Evolutionary conservation across 306 rosid species (phyloP).

Genomic region (Castanopsis chinensis): DNA sequence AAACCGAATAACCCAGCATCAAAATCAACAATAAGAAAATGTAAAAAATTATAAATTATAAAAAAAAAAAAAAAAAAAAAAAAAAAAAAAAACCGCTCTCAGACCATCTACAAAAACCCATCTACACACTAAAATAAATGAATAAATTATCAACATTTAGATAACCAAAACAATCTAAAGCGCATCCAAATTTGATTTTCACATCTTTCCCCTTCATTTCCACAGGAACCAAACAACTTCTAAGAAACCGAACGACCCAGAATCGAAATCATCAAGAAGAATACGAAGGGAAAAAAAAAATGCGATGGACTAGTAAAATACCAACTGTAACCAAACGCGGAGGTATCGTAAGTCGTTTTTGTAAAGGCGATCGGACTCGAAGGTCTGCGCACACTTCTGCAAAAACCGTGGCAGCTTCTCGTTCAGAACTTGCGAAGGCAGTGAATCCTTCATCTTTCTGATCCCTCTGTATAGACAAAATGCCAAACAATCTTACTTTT

Average conservation of each 20-base stretch:
- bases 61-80: no score
- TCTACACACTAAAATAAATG: no score
- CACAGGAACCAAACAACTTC: conserved; percentile 15
- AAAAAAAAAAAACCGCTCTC: no score
- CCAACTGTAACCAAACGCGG: conserved; percentile 95
- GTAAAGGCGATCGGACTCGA: conserved; percentile 79
- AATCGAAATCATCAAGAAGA: not conserved
- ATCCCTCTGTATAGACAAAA: conserved; percentile 56
- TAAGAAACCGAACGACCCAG: not conserved
- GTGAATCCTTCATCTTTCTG: conserved; percentile 63
- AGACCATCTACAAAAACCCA: no score
- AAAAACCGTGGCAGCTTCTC: conserved; percentile 73
- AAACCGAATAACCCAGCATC: no score
- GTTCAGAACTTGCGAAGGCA: conserved; percentile 52
- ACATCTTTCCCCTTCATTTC: conserved; percentile 3
- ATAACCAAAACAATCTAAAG: not conserved
- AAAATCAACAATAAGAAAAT: no score
- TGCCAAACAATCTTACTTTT: not conserved
- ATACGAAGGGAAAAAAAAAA: not conserved
- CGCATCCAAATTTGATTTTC: not conserved
- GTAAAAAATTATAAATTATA: no score
- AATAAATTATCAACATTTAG: not conserved
- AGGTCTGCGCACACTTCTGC: conserved; percentile 64
- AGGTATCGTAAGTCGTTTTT: conserved; percentile 78
- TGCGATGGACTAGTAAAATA: conserved; percentile 16